Evolutionary conservation across 2,329 filamentous ascomycete genomes (phyloP).

Genomic region (Botrytis fabae): DNA sequence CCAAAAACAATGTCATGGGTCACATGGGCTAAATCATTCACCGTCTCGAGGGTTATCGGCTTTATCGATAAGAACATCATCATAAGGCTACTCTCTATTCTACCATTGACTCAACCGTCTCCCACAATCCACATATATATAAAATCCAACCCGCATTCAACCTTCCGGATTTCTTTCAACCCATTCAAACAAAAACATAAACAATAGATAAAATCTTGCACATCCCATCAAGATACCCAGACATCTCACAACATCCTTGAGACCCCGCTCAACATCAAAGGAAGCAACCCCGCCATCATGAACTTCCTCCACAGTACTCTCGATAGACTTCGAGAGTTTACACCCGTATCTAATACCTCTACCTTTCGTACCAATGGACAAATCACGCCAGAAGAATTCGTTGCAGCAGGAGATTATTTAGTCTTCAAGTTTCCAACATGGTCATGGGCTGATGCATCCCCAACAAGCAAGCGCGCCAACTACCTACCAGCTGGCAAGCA

Average conservation of each 20-base stretch:
- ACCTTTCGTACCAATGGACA: conserved; percentile 93
- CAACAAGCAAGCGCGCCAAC: conserved; percentile 71
- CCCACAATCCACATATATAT: conserved; percentile 5
- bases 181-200: not conserved
- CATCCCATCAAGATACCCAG: not conserved
- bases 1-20: not conserved
- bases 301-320: conserved; percentile 91
- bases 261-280: conserved; percentile 21
- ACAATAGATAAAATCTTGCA: not conserved
- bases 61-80: conserved; percentile 23
- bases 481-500: conserved; percentile 90
- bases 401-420: conserved; percentile 93
- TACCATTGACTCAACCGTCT: not conserved
- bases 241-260: not conserved
- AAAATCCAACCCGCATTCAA: conserved; percentile 1
- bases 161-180: not conserved
- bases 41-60: conserved; percentile 10
- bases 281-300: conserved; percentile 52
- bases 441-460: conserved; percentile 90
- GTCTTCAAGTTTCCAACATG: conserved; percentile 99
- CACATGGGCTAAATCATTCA: conserved; percentile 12
- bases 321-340: conserved; percentile 89
- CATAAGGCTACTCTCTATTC: conserved; percentile 18
- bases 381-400: conserved; percentile 96
- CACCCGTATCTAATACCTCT: conserved; percentile 83